Evolutionary conservation across 495 filamentous ascomycete species (phyloP), one percentile per base, ranked within the genome.

Genomic region (Aeminium ludgeri): DNA sequence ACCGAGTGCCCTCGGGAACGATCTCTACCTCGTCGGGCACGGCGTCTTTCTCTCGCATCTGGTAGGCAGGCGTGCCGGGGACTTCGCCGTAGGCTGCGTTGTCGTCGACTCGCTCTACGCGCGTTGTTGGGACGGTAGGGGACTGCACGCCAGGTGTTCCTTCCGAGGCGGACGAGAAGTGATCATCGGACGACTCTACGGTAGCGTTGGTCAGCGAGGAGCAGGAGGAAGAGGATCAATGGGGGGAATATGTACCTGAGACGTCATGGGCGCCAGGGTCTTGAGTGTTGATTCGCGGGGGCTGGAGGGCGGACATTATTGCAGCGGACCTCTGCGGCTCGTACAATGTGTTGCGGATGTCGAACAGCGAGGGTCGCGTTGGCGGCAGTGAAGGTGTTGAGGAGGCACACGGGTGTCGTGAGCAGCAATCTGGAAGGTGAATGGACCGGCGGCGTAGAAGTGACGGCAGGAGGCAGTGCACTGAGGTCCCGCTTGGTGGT

Each of bases 101-200:
- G 51, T 67, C 62, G 49, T 79, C 75, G 11, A 76, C 56, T 29
- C 55, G 36, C 55, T 78, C 73, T 23, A 76, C 70, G 48, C 75
- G 65, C 11, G 74, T 79, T 27, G 59, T 63, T 27, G 78, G 74
- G 45, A 76, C 23, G 23, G 23, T 63, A 45, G 73, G 66, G 38
- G 74, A 77, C 34, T 59, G 51, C 46, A 58, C 56, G 45, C 58
- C 55, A 47, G 62, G 60, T 23, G 42, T 64, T 45, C 73, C 80
- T 58, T 87, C 81, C 42, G 74, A 79, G 45, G 86, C 86, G 66
- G 92, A 86, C 36, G 85, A 85, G 58, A 86, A 94, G 60, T 92
- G 82, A 37, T 94, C 86, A 20, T 91, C 72, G 41, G 80, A 80
- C 35, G 64, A 68, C 57, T 68, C 73, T 72, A 44, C 32, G 41